Conservation (phyloP, 495 filamentous ascomycete genomes). For the Clavariopsis aquatica region DNA sequence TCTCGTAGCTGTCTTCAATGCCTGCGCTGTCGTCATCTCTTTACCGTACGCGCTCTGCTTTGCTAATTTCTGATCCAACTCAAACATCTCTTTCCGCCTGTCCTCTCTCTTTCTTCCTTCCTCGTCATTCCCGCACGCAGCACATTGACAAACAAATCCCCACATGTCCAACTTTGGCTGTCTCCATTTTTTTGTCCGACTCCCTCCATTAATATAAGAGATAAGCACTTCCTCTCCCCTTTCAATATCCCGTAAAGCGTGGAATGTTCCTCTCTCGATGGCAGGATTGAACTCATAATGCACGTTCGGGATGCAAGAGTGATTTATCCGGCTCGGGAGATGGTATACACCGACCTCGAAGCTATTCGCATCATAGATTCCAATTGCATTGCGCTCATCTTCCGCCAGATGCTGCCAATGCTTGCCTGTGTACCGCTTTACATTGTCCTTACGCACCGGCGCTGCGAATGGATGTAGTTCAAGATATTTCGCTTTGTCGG, state of each 20-base stretch:
- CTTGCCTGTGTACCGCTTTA: neutral
- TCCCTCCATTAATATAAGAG: conserved; percentile 27
- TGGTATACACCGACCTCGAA: conserved; percentile 25
- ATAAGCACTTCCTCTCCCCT: conserved; percentile 34
- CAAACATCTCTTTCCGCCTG: neutral
- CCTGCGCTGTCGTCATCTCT: neutral
- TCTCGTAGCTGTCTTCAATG: neutral
- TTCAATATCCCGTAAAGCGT: conserved; percentile 33
- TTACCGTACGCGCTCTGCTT: neutral
- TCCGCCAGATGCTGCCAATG: conserved; percentile 7
- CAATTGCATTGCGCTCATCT: neutral
- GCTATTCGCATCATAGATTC: conserved; percentile 7
- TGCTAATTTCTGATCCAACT: neutral
- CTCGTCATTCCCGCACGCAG: conserved; percentile 8
- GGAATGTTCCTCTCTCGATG: conserved; percentile 26
- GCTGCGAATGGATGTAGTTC: neutral
- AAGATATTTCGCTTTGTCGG: conserved; percentile 14
- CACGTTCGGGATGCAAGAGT: conserved; percentile 41
- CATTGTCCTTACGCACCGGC: neutral
- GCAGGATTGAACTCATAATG: conserved; percentile 26
- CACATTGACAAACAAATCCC: conserved; percentile 15
- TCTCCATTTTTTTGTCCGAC: neutral
- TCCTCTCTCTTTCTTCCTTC: conserved; percentile 4
- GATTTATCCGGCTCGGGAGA: conserved; percentile 36
- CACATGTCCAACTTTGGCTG: conserved; percentile 13